A percentile compares a stretch with the other conserved stretches of the same genome.
These are phyloP conservation scores for Sugiyamaella floridensis DNA, from an alignment of 805 yeast species.

Conservation along the genomic window DNA sequence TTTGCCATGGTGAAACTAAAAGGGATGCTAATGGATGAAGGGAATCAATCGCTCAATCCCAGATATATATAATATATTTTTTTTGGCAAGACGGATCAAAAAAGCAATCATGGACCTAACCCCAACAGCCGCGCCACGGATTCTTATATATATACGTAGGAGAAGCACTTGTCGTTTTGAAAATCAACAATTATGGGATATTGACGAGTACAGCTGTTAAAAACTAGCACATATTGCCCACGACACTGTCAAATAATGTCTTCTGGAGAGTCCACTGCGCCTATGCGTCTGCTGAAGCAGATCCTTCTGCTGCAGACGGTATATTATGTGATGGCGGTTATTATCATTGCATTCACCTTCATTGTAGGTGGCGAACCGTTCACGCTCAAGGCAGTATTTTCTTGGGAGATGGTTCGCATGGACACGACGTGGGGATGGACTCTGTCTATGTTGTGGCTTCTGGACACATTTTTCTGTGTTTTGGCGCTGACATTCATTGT, in stretches of 20 bases:
- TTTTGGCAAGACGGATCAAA: neutral
- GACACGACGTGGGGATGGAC: conserved; percentile 78
- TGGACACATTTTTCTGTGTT: conserved; percentile 78
- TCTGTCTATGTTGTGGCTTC: conserved; percentile 67
- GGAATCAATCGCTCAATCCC: neutral
- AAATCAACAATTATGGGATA: no score
- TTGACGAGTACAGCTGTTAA: no score
- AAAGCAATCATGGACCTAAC: neutral
- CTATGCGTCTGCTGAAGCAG: conserved; percentile 57
- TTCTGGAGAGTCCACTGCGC: conserved; percentile 36
- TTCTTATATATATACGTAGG: no score
- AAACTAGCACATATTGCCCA: no score
- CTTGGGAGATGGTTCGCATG: conserved; percentile 68
- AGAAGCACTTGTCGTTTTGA: no score
- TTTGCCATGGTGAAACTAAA: conserved; percentile 4
- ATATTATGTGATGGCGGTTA: conserved; percentile 66
- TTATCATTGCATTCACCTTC: conserved; percentile 59
- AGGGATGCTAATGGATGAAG: no score
- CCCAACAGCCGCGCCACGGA: neutral
- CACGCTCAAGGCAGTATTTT: conserved; percentile 62
- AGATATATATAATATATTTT: neutral
- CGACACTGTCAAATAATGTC: neutral
- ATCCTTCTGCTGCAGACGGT: conserved; percentile 70
- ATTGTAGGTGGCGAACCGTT: conserved; percentile 66
- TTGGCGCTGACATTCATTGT: conserved; percentile 79